Evolutionary conservation across 2,329 filamentous ascomycete species (phyloP).

Genomic region (Bipolaris sorokiniana): DNA sequence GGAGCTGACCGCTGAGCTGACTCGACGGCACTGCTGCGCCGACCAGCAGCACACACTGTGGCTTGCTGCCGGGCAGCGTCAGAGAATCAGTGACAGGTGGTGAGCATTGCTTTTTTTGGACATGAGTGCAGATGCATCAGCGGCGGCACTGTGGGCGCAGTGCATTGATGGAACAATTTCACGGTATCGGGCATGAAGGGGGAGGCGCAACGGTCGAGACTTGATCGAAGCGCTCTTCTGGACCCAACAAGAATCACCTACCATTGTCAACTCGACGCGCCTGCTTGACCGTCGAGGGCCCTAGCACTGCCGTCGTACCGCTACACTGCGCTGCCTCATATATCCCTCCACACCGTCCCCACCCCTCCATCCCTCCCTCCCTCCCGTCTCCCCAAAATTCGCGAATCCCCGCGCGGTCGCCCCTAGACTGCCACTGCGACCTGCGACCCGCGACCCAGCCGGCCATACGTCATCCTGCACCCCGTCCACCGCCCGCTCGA

Average conservation of each 20-base stretch:
- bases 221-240: conserved; percentile 34
- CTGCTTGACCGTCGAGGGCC: conserved; percentile 12
- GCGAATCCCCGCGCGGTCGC: conserved; percentile 13
- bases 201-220: conserved; percentile 28
- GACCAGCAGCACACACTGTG: conserved; percentile 1
- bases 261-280: conserved; percentile 19
- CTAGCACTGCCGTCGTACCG: conserved; percentile 14
- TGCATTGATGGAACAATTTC: conserved; percentile 27
- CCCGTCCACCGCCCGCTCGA: conserved; percentile 13
- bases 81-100: too few relatives aligned
- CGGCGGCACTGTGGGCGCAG: neutral
- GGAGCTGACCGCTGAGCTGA: conserved; percentile 23
- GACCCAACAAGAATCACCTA: conserved; percentile 41
- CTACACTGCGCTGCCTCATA: neutral
- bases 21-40: conserved; percentile 2
- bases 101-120: conserved; percentile 4
- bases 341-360: conserved; percentile 4
- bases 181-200: conserved; percentile 21
- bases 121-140: conserved; percentile 8
- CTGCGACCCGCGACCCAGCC: conserved; percentile 7
- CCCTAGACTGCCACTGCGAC: conserved; percentile 14
- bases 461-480: conserved; percentile 36
- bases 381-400: conserved; percentile 3
- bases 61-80: conserved; percentile 14
- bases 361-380: neutral